Base-by-base conservation (phyloP, 164 flowering plant genomes). In the Hamamelis virginiana region DNA sequence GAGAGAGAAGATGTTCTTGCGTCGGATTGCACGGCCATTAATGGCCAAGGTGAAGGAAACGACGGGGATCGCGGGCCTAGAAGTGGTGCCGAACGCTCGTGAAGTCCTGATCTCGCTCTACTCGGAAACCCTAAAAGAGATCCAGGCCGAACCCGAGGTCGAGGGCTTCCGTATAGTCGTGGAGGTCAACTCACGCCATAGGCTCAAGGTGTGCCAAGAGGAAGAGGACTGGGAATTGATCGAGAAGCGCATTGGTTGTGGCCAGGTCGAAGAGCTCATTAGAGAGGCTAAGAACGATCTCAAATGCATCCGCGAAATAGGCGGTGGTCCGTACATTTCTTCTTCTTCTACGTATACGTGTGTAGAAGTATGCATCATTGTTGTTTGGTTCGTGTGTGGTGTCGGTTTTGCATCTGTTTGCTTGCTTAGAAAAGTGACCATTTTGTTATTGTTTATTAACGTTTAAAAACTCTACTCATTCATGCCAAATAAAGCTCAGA, bases 241-340 rank as follows among this genome's bases (percentile, higher is more conserved):
- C 78, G 97, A 95, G 89, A 85, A 84, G 76, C 82, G 81, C 4
- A 72, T 95, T 21, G 91, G 90, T 1, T 91, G 97, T 50, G 98
- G 98, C n/a, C 98, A 95, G 84, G 97, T 92, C 71, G 99, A 95
- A 74, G 99, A 95, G 82, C 87, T 95, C 67, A 90, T 95, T 58
- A 97, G 92, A 75, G 98, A 92, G 71, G 99, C 99, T 8, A 79
- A 78, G 59, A 98, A 95, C 69, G 99, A 95, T 80, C 93, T 95
- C 80, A 89, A 68, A 19, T 95, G 92, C 78, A 85, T 95, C 51
- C 79, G 64, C 59, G 85, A 86, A 72, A 84, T 95, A 97, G 90
- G 79, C 74, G 98, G 98, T 95, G 14, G n/a, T 21, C 11, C n/a
- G 78, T 74, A 6, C 43, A 25, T 6, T 61, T 75, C 47, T 18